A percentile compares a stretch with the other conserved stretches of the same genome.
phyloP scores from a whole-genome alignment of 495 filamentous ascomycete species.

The Neurospora sp. region DNA sequence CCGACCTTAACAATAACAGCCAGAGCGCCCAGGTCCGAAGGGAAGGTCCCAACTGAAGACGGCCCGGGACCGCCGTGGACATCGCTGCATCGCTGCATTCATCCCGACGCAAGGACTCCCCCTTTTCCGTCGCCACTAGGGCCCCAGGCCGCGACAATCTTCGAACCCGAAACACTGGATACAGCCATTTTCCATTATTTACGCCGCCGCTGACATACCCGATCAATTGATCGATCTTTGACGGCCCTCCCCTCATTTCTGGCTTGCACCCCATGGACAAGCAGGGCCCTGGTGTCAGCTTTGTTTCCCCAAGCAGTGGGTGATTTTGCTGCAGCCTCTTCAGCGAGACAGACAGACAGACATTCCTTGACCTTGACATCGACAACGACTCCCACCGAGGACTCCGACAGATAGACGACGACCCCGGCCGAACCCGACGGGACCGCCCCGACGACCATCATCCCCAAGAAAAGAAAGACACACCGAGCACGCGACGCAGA shows the following conservation, averaged over 20 bases:
- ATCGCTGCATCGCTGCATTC: neutral
- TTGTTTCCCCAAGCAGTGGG: conserved; percentile 4
- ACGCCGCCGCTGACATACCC: neutral
- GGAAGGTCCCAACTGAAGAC: neutral
- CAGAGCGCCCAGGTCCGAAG: neutral
- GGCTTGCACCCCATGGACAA: conserved; percentile 9
- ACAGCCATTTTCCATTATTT: neutral
- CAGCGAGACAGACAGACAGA: neutral
- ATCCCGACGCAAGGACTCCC: neutral
- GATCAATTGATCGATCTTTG: neutral
- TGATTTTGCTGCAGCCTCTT: conserved; percentile 5
- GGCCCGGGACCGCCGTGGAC: neutral
- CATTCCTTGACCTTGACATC: neutral
- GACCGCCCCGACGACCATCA: neutral
- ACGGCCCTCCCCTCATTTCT: conserved; percentile 1
- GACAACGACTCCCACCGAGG: neutral
- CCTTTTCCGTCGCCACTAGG: neutral
- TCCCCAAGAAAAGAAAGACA: neutral
- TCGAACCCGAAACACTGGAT: neutral
- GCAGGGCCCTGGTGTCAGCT: conserved; percentile 1
- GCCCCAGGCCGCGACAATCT: neutral
- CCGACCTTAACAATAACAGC: neutral
- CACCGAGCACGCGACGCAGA: neutral
- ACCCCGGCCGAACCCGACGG: neutral
- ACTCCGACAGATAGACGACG: neutral